A percentile compares a stretch with the other conserved stretches of the same genome.
These are phyloP conservation scores for Polygonum aviculare DNA, from an alignment of 148 eudicot genomes.

Conservation along the genomic window DNA sequence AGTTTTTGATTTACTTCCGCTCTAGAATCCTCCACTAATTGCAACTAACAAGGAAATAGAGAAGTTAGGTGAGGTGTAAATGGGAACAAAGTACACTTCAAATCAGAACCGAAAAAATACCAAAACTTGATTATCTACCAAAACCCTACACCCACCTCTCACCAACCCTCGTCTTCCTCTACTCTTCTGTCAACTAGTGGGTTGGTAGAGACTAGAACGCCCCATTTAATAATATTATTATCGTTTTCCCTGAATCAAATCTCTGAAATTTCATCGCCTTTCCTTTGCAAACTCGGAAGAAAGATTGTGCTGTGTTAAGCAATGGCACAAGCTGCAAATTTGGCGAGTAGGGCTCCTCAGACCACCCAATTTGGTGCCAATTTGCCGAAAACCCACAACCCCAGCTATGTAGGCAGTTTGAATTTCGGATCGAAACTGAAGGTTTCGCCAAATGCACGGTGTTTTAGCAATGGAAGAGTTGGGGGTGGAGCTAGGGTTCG, in stretches of 20 bases:
- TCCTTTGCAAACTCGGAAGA: not conserved
- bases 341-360: constrained; percentile 28
- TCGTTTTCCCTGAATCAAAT: not conserved
- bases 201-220: not conserved
- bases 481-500: constrained; percentile 5
- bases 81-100: not conserved
- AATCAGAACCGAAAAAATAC: not conserved
- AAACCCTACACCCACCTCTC: constrained; percentile 9
- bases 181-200: not conserved
- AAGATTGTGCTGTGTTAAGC: not conserved
- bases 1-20: too few relatives aligned
- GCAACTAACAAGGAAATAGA: not conserved
- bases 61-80: not conserved
- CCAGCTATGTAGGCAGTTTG: constrained; percentile 19
- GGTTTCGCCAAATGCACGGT: constrained; percentile 20
- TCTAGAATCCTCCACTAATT: too few relatives aligned
- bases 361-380: constrained; percentile 15
- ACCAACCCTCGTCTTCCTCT: constrained; percentile 8
- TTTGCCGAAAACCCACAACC: constrained; percentile 26
- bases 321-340: constrained; percentile 59
- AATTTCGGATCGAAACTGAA: constrained; percentile 35
- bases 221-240: not conserved
- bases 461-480: constrained; percentile 25
- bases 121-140: not conserved
- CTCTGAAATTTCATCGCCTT: not conserved